These are phyloP conservation scores for Lepidium didymum DNA, from an alignment of 345 rosid genomes.

Conservation along the genomic window DNA sequence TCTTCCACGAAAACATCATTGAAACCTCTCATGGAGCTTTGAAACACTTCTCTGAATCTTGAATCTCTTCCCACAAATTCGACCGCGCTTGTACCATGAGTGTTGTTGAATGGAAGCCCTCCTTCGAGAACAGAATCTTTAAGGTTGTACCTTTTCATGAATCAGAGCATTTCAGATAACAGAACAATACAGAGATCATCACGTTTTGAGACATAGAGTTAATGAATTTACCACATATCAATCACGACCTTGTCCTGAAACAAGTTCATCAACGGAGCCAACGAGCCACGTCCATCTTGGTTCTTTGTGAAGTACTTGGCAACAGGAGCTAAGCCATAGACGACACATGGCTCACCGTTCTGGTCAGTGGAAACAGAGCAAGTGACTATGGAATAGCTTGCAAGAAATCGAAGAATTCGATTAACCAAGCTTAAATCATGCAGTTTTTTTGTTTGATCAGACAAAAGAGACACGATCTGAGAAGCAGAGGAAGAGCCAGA, in stretches of 20 bases:
- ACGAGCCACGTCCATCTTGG: slow-evolving; percentile 15
- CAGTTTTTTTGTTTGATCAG: neutral
- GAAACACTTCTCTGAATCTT: slow-evolving; percentile 30
- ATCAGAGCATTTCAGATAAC: neutral
- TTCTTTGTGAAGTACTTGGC: slow-evolving; percentile 26
- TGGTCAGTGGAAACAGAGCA: slow-evolving; percentile 22
- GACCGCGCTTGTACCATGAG: slow-evolving; percentile 34
- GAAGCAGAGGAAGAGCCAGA: slow-evolving; percentile 13
- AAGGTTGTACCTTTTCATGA: slow-evolving; percentile 35
- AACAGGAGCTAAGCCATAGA: slow-evolving; percentile 25
- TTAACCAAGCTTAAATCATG: neutral
- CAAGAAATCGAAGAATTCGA: slow-evolving; percentile 20
- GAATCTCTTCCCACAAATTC: slow-evolving; percentile 31
- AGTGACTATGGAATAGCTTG: slow-evolving; percentile 13
- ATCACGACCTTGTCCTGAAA: slow-evolving; percentile 22
- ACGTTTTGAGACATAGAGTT: slow-evolving; percentile 1
- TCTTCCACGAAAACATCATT: slow-evolving; percentile 33
- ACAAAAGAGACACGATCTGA: slow-evolving; percentile 4
- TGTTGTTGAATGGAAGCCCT: slow-evolving; percentile 46
- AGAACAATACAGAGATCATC: neutral
- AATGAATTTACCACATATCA: slow-evolving; percentile 22
- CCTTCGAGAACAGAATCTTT: slow-evolving; percentile 41
- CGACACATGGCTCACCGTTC: neutral
- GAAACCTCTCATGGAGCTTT: slow-evolving; percentile 32
- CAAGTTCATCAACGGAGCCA: slow-evolving; percentile 21